Conservation (phyloP, 805 yeast species). For the Saccharomycopsis microspora region DNA sequence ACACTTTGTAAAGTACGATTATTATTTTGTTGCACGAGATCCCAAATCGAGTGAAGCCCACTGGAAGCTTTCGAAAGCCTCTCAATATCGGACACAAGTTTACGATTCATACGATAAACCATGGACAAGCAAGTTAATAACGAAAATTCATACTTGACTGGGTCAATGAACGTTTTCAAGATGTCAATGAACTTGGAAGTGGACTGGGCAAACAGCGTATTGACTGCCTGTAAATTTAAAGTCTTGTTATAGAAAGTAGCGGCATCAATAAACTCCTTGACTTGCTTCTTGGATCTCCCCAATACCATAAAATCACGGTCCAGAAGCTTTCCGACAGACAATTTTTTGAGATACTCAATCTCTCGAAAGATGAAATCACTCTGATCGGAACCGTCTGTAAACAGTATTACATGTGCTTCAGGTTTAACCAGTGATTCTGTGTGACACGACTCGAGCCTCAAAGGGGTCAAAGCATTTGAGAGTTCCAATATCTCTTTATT, state of each 20-base stretch:
- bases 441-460: background rate
- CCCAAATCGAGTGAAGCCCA: too few relatives aligned
- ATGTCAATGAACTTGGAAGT: constrained; percentile 36
- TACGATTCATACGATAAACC: too few relatives aligned
- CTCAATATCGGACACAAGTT: too few relatives aligned
- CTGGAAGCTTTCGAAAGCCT: too few relatives aligned
- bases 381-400: constrained; percentile 25
- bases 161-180: constrained; percentile 29
- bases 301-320: constrained; percentile 42
- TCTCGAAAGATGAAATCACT: constrained; percentile 33
- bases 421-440: background rate
- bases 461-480: constrained; percentile 22
- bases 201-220: constrained; percentile 36
- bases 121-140: constrained; percentile 14
- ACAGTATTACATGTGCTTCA: background rate
- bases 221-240: constrained; percentile 33
- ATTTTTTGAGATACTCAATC: constrained; percentile 28
- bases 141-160: constrained; percentile 21
- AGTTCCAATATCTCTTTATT: constrained; percentile 43
- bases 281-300: constrained; percentile 39
- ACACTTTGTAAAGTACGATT: too few relatives aligned
- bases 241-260: constrained; percentile 31
- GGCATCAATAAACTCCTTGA: constrained; percentile 28
- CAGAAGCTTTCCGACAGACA: constrained; percentile 31
- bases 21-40: too few relatives aligned